A percentile compares a stretch with the other conserved stretches of the same genome.
Evolutionary conservation across 257 asterid genomes (phyloP).

Genomic region (Mentha longifolia): DNA sequence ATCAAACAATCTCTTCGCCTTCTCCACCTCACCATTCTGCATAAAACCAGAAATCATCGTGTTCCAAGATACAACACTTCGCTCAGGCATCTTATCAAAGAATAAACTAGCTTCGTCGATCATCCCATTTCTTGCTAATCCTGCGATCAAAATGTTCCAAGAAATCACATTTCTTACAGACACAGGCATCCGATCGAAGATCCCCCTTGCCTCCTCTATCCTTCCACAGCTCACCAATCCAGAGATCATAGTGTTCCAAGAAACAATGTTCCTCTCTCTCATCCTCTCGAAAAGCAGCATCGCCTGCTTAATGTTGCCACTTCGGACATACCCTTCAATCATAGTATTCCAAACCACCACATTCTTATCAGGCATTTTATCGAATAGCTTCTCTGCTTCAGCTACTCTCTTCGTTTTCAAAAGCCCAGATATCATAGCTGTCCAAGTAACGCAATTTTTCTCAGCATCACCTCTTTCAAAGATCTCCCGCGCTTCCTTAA

Average conservation of each 20-base stretch:
- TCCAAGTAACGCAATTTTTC: conserved; percentile 67
- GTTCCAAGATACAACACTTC: conserved; percentile 70
- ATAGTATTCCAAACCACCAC: conserved; percentile 66
- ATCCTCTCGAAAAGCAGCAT: conserved; percentile 53
- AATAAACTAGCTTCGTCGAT: conserved; percentile 58
- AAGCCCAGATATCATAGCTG: conserved; percentile 62
- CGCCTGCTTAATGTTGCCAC: conserved; percentile 47
- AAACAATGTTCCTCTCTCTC: conserved; percentile 58
- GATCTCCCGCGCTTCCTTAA: conserved; percentile 54
- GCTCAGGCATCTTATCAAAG: conserved; percentile 56
- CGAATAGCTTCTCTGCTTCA: conserved; percentile 59
- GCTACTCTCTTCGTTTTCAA: conserved; percentile 37
- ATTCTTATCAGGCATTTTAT: conserved; percentile 58
- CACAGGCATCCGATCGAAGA: conserved; percentile 52
- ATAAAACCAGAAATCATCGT: conserved; percentile 61
- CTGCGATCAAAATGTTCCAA: conserved; percentile 60
- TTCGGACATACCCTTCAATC: conserved; percentile 56
- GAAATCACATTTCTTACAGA: conserved; percentile 57
- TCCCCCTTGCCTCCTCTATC: conserved; percentile 49
- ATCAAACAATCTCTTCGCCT: conserved; percentile 48
- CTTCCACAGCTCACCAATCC: conserved; percentile 57
- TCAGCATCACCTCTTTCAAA: conserved; percentile 55
- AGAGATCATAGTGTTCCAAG: conserved; percentile 64
- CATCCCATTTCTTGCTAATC: conserved; percentile 49
- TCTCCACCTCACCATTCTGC: conserved; percentile 48